Conservation (phyloP, 2,329 filamentous ascomycete species). For the Orbilia brochopaga region DNA sequence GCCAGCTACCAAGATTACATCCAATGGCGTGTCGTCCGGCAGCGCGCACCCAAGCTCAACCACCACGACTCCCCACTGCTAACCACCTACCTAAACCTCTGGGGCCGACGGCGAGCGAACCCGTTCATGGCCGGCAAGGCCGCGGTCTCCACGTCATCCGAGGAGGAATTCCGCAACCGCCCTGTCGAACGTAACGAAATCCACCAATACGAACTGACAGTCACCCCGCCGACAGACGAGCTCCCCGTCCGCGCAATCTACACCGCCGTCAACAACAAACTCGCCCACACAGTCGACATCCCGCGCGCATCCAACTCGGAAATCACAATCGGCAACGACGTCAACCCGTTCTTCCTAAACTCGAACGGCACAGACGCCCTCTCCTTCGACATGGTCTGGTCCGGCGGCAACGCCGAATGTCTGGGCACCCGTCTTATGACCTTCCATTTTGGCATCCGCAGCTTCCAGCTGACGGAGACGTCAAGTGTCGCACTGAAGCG, state of each 20-base stretch:
- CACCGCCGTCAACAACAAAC: slow-evolving; percentile 26
- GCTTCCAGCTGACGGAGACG: slow-evolving; percentile 46
- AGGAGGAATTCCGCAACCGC: slow-evolving; percentile 26
- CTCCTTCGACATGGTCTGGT: slow-evolving; percentile 48
- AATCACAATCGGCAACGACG: slow-evolving; percentile 30
- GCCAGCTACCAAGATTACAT: slow-evolving; percentile 40
- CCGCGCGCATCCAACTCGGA: slow-evolving; percentile 40
- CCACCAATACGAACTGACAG: slow-evolving; percentile 48
- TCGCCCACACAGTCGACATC: slow-evolving; percentile 20
- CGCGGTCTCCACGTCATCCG: slow-evolving; percentile 3
- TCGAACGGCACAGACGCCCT: slow-evolving; percentile 48
- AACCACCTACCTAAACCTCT: slow-evolving; percentile 41
- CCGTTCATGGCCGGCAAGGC: slow-evolving; percentile 10
- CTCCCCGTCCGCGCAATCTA: slow-evolving; percentile 37
- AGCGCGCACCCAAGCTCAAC: slow-evolving; percentile 39
- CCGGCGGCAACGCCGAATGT: slow-evolving; percentile 39
- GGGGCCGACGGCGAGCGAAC: slow-evolving; percentile 25
- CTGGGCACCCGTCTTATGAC: slow-evolving; percentile 44
- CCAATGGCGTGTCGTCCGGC: slow-evolving; percentile 34
- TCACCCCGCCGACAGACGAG: slow-evolving; percentile 20
- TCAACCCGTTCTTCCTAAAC: slow-evolving; percentile 42
- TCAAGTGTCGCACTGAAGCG: slow-evolving; percentile 28
- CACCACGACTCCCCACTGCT: slow-evolving; percentile 39
- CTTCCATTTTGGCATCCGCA: slow-evolving; percentile 45
- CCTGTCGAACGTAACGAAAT: slow-evolving; percentile 45